phyloP scores from a whole-genome alignment of 305 asterid species.

The Stenogyne calaminthoides region DNA sequence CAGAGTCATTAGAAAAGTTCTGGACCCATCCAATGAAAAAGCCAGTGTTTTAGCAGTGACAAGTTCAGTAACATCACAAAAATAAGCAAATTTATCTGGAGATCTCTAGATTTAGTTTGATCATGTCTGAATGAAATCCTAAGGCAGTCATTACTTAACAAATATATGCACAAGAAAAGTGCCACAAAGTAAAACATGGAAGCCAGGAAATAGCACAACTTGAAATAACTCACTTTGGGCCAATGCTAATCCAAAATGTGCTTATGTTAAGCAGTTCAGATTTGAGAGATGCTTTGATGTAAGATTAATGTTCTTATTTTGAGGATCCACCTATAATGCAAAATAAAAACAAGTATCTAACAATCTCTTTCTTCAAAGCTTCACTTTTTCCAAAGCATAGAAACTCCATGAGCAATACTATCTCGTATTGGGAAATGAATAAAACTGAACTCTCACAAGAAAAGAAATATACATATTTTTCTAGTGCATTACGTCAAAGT shows the following conservation, averaged over 20 bases:
- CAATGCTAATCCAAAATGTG: neutral
- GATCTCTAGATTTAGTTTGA: conserved; percentile 23
- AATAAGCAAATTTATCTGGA: conserved; percentile 13
- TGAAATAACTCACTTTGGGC: neutral
- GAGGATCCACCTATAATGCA: neutral
- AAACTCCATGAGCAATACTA: conserved; percentile 3
- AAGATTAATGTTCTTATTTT: neutral
- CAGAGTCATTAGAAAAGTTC: neutral
- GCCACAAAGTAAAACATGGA: conserved; percentile 8
- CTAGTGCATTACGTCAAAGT: neutral
- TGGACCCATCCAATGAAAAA: conserved; percentile 13
- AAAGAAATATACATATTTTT: neutral
- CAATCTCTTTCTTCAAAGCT: neutral
- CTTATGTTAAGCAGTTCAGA: conserved; percentile 12
- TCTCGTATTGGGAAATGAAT: conserved; percentile 7
- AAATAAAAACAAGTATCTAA: neutral
- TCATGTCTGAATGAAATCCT: conserved; percentile 2
- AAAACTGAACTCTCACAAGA: neutral
- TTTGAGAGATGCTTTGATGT: conserved; percentile 1
- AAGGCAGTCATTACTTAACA: conserved; percentile 2
- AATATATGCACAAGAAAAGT: conserved; percentile 15
- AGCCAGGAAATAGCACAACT: conserved; percentile 18
- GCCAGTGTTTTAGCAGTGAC: conserved; percentile 19
- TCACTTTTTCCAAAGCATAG: neutral
- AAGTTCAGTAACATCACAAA: conserved; percentile 9